Conservation (phyloP, 2,329 filamentous ascomycete species). For the Penicillium hesseltinei region DNA sequence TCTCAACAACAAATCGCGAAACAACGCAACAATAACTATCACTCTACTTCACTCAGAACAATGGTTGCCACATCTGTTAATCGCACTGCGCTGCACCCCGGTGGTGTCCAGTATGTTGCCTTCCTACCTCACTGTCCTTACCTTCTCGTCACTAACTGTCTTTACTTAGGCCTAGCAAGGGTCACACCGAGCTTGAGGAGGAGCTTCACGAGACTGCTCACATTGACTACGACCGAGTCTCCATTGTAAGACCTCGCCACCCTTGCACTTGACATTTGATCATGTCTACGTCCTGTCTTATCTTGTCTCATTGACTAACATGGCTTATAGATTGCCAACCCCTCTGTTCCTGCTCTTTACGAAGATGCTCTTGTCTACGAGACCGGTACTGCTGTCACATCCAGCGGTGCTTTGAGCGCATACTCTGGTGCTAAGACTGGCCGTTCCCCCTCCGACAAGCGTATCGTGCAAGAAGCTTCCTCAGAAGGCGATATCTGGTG, state of each 20-base stretch:
- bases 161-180: slow-evolving; percentile 65
- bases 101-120: slow-evolving; percentile 77
- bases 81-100: slow-evolving; percentile 87
- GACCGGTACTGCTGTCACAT: slow-evolving; percentile 95
- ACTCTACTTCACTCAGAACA: slow-evolving; percentile 55
- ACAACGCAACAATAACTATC: slow-evolving; percentile 58
- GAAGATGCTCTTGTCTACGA: slow-evolving; percentile 99
- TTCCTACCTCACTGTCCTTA: slow-evolving; percentile 10
- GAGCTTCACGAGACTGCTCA: slow-evolving; percentile 96
- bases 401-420: slow-evolving; percentile 88
- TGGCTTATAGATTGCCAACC: slow-evolving; percentile 70
- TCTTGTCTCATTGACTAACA: slow-evolving; percentile 11
- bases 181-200: slow-evolving; percentile 97
- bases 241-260: slow-evolving; percentile 68
- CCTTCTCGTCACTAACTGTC: slow-evolving; percentile 18
- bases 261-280: slow-evolving; percentile 7
- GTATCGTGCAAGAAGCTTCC: slow-evolving; percentile 85
- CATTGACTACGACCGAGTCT: slow-evolving; percentile 98
- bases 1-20: slow-evolving; percentile 57
- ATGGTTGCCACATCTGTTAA: slow-evolving; percentile 66
- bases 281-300: slow-evolving; percentile 4
- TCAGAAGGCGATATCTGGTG: slow-evolving; percentile 97
- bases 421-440: slow-evolving; percentile 99
- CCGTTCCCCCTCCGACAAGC: slow-evolving; percentile 94
- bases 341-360: slow-evolving; percentile 91